Percentiles rank a stretch among this genome's conserved stretches.
Evolutionary conservation across 1,284 basidiomycete species (phyloP).

Genomic region (Moesziomyces sp.): DNA sequence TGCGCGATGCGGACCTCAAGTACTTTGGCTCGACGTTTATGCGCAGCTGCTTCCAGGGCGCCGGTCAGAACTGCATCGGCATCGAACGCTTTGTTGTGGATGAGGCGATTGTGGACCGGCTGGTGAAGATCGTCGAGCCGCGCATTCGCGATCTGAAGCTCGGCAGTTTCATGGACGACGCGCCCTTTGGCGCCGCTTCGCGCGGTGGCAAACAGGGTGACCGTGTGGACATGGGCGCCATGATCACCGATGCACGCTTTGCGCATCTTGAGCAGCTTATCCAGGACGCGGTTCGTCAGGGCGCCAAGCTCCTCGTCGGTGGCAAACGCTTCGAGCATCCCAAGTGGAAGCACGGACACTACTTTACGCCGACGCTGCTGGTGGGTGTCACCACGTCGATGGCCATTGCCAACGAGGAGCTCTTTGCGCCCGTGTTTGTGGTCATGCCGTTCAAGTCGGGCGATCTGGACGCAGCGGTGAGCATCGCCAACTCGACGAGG

Average conservation of each 20-base stretch:
- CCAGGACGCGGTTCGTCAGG: slow-evolving; percentile 76
- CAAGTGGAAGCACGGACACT: slow-evolving; percentile 75
- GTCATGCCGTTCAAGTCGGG: slow-evolving; percentile 71
- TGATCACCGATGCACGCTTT: slow-evolving; percentile 80
- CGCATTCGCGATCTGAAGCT: slow-evolving; percentile 51
- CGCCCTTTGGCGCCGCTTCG: slow-evolving; percentile 32
- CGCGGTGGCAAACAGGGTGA: neutral
- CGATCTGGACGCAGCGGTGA: slow-evolving; percentile 83
- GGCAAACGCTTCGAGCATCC: slow-evolving; percentile 76
- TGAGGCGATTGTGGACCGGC: slow-evolving; percentile 76
- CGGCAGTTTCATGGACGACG: slow-evolving; percentile 62
- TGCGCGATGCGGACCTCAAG: slow-evolving; percentile 70
- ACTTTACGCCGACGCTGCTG: slow-evolving; percentile 88
- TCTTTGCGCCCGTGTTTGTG: slow-evolving; percentile 64
- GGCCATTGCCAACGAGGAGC: slow-evolving; percentile 62
- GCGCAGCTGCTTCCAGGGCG: slow-evolving; percentile 74
- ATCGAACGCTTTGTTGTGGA: slow-evolving; percentile 93
- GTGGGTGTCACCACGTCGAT: slow-evolving; percentile 76
- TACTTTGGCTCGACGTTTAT: slow-evolving; percentile 70
- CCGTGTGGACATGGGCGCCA: slow-evolving; percentile 78
- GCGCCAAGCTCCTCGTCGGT: slow-evolving; percentile 79
- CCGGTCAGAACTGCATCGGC: slow-evolving; percentile 91
- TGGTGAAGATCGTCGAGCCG: slow-evolving; percentile 70
- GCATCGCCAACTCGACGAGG: slow-evolving; percentile 83
- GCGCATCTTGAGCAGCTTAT: slow-evolving; percentile 78